Evolutionary conservation across 495 filamentous ascomycete species (phyloP).

Genomic region (Xylaria nigripes): DNA sequence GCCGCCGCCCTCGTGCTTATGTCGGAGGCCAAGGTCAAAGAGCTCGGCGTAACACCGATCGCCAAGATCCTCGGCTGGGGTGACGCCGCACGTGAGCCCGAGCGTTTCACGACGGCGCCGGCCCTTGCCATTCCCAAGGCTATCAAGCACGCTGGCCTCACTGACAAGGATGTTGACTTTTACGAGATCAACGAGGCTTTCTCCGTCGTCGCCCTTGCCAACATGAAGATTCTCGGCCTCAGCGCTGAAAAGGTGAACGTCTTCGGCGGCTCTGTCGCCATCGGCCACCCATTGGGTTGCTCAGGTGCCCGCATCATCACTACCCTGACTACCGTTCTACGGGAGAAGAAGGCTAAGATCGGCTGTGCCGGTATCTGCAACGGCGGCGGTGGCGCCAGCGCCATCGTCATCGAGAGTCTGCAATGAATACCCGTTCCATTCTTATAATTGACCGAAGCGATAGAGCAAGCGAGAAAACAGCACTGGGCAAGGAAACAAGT

Average conservation of each 20-base stretch:
- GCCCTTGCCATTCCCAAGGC: constrained; percentile 96
- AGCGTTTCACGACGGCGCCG: constrained; percentile 92
- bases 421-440: constrained; percentile 29
- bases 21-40: constrained; percentile 80
- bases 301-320: constrained; percentile 88
- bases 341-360: constrained; percentile 84
- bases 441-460: not conserved
- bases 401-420: constrained; percentile 74
- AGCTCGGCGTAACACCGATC: constrained; percentile 79
- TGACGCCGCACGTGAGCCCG: constrained; percentile 80
- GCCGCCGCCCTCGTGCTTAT: constrained; percentile 85
- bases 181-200: constrained; percentile 99
- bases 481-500: not conserved
- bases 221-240: constrained; percentile 79
- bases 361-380: constrained; percentile 96
- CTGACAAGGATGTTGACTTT: constrained; percentile 68
- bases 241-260: constrained; percentile 85
- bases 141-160: constrained; percentile 78
- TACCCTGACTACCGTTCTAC: constrained; percentile 83
- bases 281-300: constrained; percentile 89
- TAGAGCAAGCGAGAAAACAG: not conserved
- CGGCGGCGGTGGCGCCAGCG: constrained; percentile 88
- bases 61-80: constrained; percentile 96
- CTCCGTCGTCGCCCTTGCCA: constrained; percentile 90
- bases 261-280: constrained; percentile 89